These are phyloP conservation scores for Aureobasidium lini DNA, from an alignment of 2,329 filamentous ascomycete genomes.

Conservation along the genomic window DNA sequence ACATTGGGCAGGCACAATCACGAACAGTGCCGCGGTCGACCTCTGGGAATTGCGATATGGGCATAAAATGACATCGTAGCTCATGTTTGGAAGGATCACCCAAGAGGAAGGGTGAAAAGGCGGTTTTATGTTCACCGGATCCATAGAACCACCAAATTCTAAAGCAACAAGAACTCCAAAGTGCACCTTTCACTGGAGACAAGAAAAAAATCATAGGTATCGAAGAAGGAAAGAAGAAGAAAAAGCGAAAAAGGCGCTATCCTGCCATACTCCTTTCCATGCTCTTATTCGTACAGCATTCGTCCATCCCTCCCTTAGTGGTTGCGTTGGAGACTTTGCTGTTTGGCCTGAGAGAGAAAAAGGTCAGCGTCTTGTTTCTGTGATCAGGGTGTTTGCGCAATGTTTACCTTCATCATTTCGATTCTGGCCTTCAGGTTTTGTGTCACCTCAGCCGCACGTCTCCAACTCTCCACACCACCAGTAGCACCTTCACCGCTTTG, in stretches of 20 bases:
- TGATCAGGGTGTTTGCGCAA: background rate
- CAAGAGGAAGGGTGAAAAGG: background rate
- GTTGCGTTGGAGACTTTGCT: conserved; percentile 6
- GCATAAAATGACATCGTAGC: too few relatives aligned
- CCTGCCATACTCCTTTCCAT: conserved; percentile 9
- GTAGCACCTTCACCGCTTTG: conserved; percentile 5
- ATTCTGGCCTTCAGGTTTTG: conserved; percentile 96
- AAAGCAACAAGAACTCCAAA: background rate
- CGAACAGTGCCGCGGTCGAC: too few relatives aligned
- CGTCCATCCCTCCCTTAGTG: background rate
- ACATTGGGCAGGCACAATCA: too few relatives aligned
- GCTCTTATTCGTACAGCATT: background rate
- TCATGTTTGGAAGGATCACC: background rate
- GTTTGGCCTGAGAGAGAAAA: background rate
- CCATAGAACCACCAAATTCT: background rate
- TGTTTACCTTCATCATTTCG: conserved; percentile 84
- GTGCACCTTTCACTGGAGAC: background rate
- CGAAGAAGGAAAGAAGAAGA: background rate
- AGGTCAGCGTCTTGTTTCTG: background rate
- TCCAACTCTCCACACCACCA: conserved; percentile 79
- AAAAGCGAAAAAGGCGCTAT: background rate
- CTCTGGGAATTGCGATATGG: too few relatives aligned
- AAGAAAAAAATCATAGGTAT: background rate
- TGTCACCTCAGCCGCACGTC: conserved; percentile 91
- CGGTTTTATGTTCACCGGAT: background rate